Conservation (phyloP, 495 filamentous ascomycete species). For the Aspergillus coremiiformis region DNA sequence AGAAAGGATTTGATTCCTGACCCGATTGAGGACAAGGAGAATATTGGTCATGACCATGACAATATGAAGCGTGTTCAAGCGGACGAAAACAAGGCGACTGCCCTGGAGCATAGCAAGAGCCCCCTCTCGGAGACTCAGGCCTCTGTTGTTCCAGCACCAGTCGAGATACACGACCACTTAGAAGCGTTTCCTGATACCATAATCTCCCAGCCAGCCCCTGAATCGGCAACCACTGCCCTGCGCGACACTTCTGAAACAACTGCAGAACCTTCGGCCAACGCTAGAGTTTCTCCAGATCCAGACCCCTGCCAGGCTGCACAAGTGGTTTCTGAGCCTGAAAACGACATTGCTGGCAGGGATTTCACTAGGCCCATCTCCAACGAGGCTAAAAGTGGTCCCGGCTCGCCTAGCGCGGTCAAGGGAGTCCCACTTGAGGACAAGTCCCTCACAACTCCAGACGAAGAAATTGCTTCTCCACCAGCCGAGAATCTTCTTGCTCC, state of each 20-base stretch:
- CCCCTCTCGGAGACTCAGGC: constrained; percentile 6
- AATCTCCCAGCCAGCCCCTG: constrained; percentile 18
- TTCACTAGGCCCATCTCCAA: constrained; percentile 19
- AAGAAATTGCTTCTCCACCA: constrained; percentile 24
- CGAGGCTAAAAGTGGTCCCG: constrained; percentile 28
- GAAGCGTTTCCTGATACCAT: constrained; percentile 6
- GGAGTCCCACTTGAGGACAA: constrained; percentile 29
- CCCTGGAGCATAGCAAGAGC: constrained; percentile 9
- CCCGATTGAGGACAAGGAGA: constrained; percentile 29
- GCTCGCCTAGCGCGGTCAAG: constrained; percentile 28
- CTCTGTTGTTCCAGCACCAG: constrained; percentile 1
- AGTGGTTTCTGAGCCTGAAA: constrained; percentile 24
- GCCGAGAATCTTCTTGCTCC: constrained; percentile 13
- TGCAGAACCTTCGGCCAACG: not conserved
- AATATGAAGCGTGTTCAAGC: constrained; percentile 1
- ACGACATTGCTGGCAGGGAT: constrained; percentile 16
- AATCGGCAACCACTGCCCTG: constrained; percentile 12
- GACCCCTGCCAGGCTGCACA: constrained; percentile 17
- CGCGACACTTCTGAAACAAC: not conserved
- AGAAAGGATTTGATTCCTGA: constrained; percentile 7
- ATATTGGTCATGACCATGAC: constrained; percentile 15
- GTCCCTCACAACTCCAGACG: constrained; percentile 20
- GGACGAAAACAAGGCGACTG: constrained; percentile 5
- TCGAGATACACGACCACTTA: constrained; percentile 1
- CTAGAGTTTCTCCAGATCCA: constrained; percentile 5